Conservation (phyloP, 805 yeast genomes). For the Brettanomyces sp. region DNA sequence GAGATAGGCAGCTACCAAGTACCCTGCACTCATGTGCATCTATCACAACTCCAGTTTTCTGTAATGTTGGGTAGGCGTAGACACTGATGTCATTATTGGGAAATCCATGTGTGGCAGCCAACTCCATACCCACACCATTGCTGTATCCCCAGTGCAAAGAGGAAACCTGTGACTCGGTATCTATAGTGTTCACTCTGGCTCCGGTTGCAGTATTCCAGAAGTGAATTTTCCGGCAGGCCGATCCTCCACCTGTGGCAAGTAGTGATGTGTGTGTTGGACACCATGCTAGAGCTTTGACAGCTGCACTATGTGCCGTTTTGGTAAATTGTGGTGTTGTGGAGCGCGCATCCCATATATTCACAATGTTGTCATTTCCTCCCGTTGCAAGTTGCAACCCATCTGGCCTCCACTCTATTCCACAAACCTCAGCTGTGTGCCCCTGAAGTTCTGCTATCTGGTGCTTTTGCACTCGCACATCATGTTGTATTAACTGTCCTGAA, state of each 20-base stretch:
- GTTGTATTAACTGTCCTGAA: slow-evolving; percentile 74
- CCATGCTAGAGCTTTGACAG: slow-evolving; percentile 93
- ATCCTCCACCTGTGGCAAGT: slow-evolving; percentile 96
- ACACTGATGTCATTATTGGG: slow-evolving; percentile 79
- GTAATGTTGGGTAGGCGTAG: slow-evolving; percentile 78
- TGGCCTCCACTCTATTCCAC: slow-evolving; percentile 78
- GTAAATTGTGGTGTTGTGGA: slow-evolving; percentile 58
- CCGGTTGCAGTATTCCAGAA: slow-evolving; percentile 96
- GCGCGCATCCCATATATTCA: slow-evolving; percentile 88
- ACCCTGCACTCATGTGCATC: slow-evolving; percentile 89
- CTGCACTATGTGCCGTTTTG: slow-evolving; percentile 80
- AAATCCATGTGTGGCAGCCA: slow-evolving; percentile 89
- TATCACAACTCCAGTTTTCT: slow-evolving; percentile 77
- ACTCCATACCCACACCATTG: slow-evolving; percentile 63
- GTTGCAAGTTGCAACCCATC: slow-evolving; percentile 84
- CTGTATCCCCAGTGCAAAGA: slow-evolving; percentile 86
- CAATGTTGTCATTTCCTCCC: slow-evolving; percentile 92
- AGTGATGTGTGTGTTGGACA: slow-evolving; percentile 77
- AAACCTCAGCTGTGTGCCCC: slow-evolving; percentile 79
- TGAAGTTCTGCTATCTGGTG: slow-evolving; percentile 57
- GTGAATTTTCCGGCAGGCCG: slow-evolving; percentile 78
- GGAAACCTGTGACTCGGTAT: slow-evolving; percentile 91
- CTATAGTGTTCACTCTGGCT: slow-evolving; percentile 72
- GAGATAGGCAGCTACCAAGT: slow-evolving; percentile 73
- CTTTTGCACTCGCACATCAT: slow-evolving; percentile 79